Conservation (phyloP, 352 stramenopile species). For the Nothophytophthora sp. region DNA sequence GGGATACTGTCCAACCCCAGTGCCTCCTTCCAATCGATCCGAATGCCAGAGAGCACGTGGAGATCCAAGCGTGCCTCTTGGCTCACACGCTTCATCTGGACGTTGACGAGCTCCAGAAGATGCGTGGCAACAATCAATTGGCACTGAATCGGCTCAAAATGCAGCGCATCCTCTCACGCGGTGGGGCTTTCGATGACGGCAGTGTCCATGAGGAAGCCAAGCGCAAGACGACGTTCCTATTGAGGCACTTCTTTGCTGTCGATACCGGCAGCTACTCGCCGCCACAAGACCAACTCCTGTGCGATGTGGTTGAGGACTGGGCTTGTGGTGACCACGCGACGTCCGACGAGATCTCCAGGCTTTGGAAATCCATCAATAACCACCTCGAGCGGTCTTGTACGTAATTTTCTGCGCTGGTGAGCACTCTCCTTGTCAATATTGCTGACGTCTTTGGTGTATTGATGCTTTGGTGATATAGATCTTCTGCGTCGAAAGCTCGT, state of each 20-base stretch:
- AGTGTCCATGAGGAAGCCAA: constrained; percentile 46
- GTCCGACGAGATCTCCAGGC: constrained; percentile 36
- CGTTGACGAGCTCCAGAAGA: constrained; percentile 52
- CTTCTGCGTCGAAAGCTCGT: constrained; percentile 58
- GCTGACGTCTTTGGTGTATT: constrained; percentile 2
- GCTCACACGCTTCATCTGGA: constrained; percentile 65
- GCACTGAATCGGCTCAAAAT: constrained; percentile 38
- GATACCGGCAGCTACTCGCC: constrained; percentile 10
- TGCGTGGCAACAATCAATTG: constrained; percentile 36
- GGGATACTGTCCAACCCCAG: constrained; percentile 8
- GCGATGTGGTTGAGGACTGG: constrained; percentile 73
- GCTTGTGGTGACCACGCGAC: constrained; percentile 41
- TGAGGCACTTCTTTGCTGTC: constrained; percentile 67
- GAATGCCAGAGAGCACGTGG: constrained; percentile 51
- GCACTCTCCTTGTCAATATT: too few species aligned
- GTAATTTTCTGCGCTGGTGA: too few species aligned
- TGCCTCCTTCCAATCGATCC: constrained; percentile 19
- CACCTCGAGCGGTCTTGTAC: constrained; percentile 77
- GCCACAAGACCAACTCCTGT: constrained; percentile 45
- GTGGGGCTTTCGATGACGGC: constrained; percentile 39
- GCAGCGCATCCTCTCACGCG: constrained; percentile 43
- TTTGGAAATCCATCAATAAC: constrained; percentile 66
- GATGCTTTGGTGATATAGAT: constrained; percentile 40
- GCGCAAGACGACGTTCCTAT: constrained; percentile 69
- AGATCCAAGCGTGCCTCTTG: constrained; percentile 72